Evolutionary conservation across 192 early-diverging fungal species (phyloP), one percentile per base, ranked within the genome.

Genomic region (Coemansia sp.): DNA sequence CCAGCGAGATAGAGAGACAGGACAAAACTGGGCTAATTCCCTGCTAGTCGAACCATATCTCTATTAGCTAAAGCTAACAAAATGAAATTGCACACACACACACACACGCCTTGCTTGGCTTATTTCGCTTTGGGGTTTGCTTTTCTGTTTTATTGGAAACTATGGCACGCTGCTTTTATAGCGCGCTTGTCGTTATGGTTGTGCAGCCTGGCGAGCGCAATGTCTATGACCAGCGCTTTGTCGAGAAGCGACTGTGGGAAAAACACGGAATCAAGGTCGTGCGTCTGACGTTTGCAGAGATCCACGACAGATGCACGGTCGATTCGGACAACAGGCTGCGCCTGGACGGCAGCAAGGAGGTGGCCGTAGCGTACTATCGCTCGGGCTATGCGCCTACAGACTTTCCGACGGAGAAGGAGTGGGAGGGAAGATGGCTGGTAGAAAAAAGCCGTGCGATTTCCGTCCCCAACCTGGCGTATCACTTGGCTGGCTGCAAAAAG

Each of bases 401-500:
- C 67, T 94, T 91, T 62, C 90, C 87, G 9, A 85, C 84, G 4
- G 81, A 87, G 61, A 84, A 89, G 71, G 90, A 95, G 83, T 98
- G 95, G 95, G 82, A 87, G n/a, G 93, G 89, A 3, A 84, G 96
- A 64, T 80, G 91, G 48, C 75, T 91, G 49, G 78, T 96, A 8
- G 96, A 98, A 64, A 81, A 83, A 27, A 94, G 94, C 1, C 67
- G 84, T 18, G 72, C 93, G 0, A 86, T 98, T 61, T 91, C 95
- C 54, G 94, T 93, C 62, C 96, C 96, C 32, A 91, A 83, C 28
- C 80, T 91, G 20, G 89, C 92, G 3, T 95, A 97, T 57, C 96
- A 98, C 55, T 72, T 98, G 23, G 89, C 89, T 7, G 96, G 96
- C n/a, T 84, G 91, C 39, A 98, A 98, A 72, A 98, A 98, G 65